Base-by-base conservation (phyloP, 805 yeast genomes). In the Ogataea minuta region DNA sequence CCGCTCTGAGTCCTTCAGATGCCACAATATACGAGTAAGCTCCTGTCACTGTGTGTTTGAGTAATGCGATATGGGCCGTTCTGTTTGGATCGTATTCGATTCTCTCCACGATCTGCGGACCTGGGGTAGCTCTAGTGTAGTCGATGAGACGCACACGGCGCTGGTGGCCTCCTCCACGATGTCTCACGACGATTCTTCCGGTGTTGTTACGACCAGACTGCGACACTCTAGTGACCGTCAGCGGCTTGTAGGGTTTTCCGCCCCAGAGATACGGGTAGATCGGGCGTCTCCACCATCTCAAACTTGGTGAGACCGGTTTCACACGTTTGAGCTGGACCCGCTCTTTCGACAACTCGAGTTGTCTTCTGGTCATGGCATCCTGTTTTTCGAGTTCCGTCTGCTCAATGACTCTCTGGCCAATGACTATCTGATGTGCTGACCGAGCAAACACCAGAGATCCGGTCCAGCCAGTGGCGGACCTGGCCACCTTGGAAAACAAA, bases 81-180 rank as follows among this genome's bases (percentile, higher is more conserved):
- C 99, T 78, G 55, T 85, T 85, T 34, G 99, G 99, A 65, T 93
- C 99, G 59, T 88, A 88, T 64, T 93, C 99, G 44, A 93, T 86
- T 61, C 99, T 74, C 47, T 80, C 67, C 15, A 93, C 97, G 23
- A 76, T 73, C 53, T 87, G 93, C 30, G 72, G 74, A 19, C 97
- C 98, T 1, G 80, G 65, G 3, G 61, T 73, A 27, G 61, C 54
- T 57, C 99, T 76, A 52, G 71, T 67, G 55, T 81, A 81, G 64
- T 93, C 99, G 15, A 93, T 74, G 23, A 86, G 62, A 54, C 99
- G 77, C 27, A 86, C 73, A 64, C 99, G 79, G 57, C 91, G 81
- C 63, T 85, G 86, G 62, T 85, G 93, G 24, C 98, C 98, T 55
- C 99, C 99, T 61, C 98, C 99, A 63, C 95, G 79, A 63, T 93